Evolutionary conservation across 345 rosid species (phyloP).

Genomic region (Citrus sinensis): DVS_A1.0 CM039161.1:674001-674500

Average conservation of each 20-base stretch:
- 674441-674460: too few species aligned
- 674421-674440: too few species aligned
- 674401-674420: too few species aligned
- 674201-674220: background rate
- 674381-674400: too few species aligned
- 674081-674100: background rate
- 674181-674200: slow-evolving; percentile 31
- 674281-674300: slow-evolving; percentile 1
- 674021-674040: background rate
- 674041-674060: too few species aligned
- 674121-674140: background rate
- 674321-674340: background rate
- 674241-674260: background rate
- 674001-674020: background rate
- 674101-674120: slow-evolving; percentile 25
- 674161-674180: slow-evolving; percentile 9
- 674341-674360: too few species aligned
- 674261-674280: background rate
- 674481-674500: background rate
- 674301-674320: slow-evolving; percentile 27
- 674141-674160: slow-evolving; percentile 10
- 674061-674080: background rate
- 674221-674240: background rate
- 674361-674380: background rate
- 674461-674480: background rate